Base-by-base conservation (phyloP, 2,329 filamentous ascomycete species). In the Fusarium xyrophilum region DNA sequence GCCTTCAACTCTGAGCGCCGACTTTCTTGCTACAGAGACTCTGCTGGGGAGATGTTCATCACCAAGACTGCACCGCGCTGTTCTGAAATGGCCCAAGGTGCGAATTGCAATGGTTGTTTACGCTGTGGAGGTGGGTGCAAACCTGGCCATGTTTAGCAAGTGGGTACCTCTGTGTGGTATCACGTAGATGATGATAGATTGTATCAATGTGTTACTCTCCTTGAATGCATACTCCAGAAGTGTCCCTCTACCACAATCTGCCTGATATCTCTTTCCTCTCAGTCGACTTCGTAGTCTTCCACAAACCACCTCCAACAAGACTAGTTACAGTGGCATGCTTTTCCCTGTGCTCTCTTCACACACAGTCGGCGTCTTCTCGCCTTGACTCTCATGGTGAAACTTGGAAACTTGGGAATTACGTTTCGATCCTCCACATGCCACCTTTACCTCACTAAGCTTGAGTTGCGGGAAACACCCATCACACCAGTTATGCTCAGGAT, bases 381-480 rank as follows among this genome's bases (percentile, higher is more conserved):
- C 77, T 56, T 79, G 77, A 10, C 76, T 76, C 64, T 79, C 77
- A 43, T 75, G 76, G 44, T 77, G 79, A 60, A 80, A 80, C 3
- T 33, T 58, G 2, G 77, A 79, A 3, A 76, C 59, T 4, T 74
- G 63, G 39, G 79, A 80, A 48, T 74, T 70, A 27, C 79, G 78
- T 33, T 71, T 51, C 7, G 63, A 63, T 10, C 67, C 75, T 6
- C 53, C 32, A 38, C 78, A 79, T 7, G 72, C 47, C 28, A 65
- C 43, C 25, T 50, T 67, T 12, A 57, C 67, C 12, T 57, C 74
- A 3, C 70, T 74, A 19, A 52, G 35, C 7, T 52, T 28, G 28
- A 80, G 50, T 59, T 80, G 75, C 25, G 73, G 73, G 72, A 71
- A 78, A 63, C 78, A 80, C 5, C 12, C 27, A 32, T 70, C 60